Conservation (phyloP, 2,329 filamentous ascomycete species). For the Aureobasidium lini region DNA sequence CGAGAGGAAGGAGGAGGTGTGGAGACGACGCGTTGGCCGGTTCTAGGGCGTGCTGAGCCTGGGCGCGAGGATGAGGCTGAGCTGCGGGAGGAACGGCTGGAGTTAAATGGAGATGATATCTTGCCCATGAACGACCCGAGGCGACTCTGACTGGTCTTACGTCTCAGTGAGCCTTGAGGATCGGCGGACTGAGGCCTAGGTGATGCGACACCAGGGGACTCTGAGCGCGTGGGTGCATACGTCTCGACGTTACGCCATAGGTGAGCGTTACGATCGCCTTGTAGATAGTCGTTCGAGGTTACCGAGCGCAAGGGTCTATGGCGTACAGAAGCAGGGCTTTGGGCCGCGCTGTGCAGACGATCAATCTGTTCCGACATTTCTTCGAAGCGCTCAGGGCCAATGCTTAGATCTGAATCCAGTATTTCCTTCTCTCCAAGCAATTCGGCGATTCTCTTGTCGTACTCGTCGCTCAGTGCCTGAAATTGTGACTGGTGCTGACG, state of each 20-base stretch:
- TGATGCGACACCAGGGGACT: neutral
- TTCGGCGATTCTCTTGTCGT: conserved; percentile 26
- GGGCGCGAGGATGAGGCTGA: neutral
- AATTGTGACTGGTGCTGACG: conserved; percentile 29
- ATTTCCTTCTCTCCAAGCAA: conserved; percentile 24
- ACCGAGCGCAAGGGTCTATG: neutral
- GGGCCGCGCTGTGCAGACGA: conserved; percentile 16
- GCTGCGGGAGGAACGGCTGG: neutral
- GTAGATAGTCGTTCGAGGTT: neutral
- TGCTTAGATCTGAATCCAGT: conserved; percentile 26
- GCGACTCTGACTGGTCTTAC: neutral
- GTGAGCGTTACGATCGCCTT: neutral
- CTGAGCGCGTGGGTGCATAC: neutral
- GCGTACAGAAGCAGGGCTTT: conserved; percentile 1
- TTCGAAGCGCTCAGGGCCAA: conserved; percentile 28
- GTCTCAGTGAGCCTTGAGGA: neutral
- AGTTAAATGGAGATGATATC: neutral
- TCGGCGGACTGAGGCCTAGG: neutral
- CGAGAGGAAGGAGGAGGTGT: neutral
- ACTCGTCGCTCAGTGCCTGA: conserved; percentile 27
- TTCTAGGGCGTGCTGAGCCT: neutral
- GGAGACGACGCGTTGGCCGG: neutral
- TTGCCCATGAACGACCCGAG: neutral
- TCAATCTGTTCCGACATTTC: conserved; percentile 24
- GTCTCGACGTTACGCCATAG: neutral